Percentiles rank a stretch among this genome's conserved stretches.
phyloP scores from a whole-genome alignment of 208 protist genomes.

The Acanthamoeba castellanii region DNA sequence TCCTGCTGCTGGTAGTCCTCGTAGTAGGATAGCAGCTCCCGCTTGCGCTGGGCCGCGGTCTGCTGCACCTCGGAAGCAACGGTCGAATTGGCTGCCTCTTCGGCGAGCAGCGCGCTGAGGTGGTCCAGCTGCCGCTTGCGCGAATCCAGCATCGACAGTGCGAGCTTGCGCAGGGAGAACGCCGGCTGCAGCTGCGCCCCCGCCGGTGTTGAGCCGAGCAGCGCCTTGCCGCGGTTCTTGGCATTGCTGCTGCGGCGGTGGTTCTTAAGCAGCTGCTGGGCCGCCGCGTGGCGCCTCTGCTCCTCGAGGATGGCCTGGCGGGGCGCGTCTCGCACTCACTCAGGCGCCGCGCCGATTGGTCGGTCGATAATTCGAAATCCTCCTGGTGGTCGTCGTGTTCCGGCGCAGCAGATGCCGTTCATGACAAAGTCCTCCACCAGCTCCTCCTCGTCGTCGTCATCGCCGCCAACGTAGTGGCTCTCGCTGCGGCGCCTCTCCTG shows the following conservation, averaged over 20 bases:
- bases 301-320: not conserved
- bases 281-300: not conserved
- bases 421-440: not conserved
- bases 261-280: not conserved
- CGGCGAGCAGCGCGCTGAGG: not conserved
- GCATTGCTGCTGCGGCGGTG: not conserved
- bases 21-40: not conserved
- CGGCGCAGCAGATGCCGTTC: slow-evolving; percentile 22
- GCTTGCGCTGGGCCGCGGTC: not conserved
- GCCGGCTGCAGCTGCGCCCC: not conserved
- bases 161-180: slow-evolving; percentile 21
- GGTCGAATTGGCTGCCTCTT: not conserved
- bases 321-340: too few species aligned
- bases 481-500: not conserved
- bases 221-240: not conserved
- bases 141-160: not conserved
- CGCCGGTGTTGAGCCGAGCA: not conserved
- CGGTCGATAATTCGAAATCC: not conserved
- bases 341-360: not conserved
- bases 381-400: not conserved
- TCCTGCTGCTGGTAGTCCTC: not conserved
- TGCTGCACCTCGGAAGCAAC: not conserved
- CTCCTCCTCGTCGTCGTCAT: not conserved
- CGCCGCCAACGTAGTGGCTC: not conserved
- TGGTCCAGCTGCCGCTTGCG: slow-evolving; percentile 16